A percentile compares a stretch with the other conserved stretches of the same genome.
phyloP scores from a whole-genome alignment of 768 basidiomycete genomes.

The Leucogyrophana mollusca region DNA sequence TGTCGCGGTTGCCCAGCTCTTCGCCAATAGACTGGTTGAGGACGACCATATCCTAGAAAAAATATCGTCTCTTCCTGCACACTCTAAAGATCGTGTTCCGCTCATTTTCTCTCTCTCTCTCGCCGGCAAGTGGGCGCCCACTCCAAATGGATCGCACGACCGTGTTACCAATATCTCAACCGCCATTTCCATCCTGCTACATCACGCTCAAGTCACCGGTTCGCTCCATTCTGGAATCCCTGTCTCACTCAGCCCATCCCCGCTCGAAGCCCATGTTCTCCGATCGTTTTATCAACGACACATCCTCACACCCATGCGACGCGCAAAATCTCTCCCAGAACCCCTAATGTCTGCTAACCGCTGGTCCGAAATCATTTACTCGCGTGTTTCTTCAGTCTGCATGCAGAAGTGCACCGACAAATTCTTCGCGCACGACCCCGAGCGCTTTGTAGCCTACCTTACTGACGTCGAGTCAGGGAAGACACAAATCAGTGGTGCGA shows the following conservation, averaged over 20 bases:
- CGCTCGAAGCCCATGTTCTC: conserved; percentile 38
- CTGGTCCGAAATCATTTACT: conserved; percentile 59
- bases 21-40: conserved; percentile 46
- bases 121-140: conserved; percentile 72
- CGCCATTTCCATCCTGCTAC: conserved; percentile 56
- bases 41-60: conserved; percentile 45
- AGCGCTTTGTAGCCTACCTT: conserved; percentile 60
- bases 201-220: conserved; percentile 28
- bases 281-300: conserved; percentile 60
- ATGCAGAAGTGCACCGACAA: conserved; percentile 56
- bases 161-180: conserved; percentile 63
- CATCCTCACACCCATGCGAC: conserved; percentile 57
- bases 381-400: conserved; percentile 56
- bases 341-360: conserved; percentile 58
- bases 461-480: conserved; percentile 53
- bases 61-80: conserved; percentile 32
- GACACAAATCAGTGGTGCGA: conserved; percentile 61
- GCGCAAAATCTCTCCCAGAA: conserved; percentile 47
- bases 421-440: conserved; percentile 59
- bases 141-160: conserved; percentile 58
- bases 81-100: conserved; percentile 15
- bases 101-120: conserved; percentile 41
- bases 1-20: conserved; percentile 59
- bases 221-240: conserved; percentile 11
- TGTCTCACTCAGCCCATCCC: conserved; percentile 19